Evolutionary conservation across 2,329 filamentous ascomycete genomes (phyloP).

Genomic region (Sarocladium brachiariae): DNA sequence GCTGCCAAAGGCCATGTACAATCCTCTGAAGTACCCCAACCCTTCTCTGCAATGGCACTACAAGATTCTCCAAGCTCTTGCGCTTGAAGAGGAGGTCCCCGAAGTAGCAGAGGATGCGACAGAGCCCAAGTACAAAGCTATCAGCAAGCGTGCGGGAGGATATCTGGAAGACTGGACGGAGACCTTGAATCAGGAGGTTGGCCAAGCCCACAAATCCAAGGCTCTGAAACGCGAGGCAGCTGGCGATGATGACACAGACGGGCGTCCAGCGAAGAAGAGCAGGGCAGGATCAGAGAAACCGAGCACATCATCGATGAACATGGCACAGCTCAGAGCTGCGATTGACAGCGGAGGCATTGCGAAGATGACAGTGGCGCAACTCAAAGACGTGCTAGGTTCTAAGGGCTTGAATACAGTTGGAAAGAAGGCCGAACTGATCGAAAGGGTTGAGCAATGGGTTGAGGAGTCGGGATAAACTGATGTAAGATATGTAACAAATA

Average conservation of each 20-base stretch:
- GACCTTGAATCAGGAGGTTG: conserved; percentile 53
- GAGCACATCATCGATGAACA: conserved; percentile 29
- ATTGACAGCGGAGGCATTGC: conserved; percentile 38
- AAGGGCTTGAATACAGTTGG: conserved; percentile 43
- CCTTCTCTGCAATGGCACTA: conserved; percentile 96
- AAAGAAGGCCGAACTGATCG: conserved; percentile 47
- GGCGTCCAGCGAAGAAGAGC: conserved; percentile 39
- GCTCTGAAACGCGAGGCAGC: conserved; percentile 47
- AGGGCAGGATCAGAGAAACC: conserved; percentile 26
- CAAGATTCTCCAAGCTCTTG: conserved; percentile 82
- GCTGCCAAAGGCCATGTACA: conserved; percentile 77
- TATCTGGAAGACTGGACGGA: conserved; percentile 73
- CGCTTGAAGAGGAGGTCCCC: conserved; percentile 84
- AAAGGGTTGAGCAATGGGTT: conserved; percentile 50
- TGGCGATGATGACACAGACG: conserved; percentile 30
- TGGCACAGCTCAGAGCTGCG: conserved; percentile 38
- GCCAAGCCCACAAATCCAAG: conserved; percentile 28
- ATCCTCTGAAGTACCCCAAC: conserved; percentile 84
- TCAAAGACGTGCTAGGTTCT: conserved; percentile 41
- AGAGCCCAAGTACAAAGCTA: conserved; percentile 75
- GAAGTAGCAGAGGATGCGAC: conserved; percentile 70
- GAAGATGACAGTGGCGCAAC: conserved; percentile 48
- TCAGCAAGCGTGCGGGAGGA: conserved; percentile 78
- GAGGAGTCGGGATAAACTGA: conserved; percentile 27
- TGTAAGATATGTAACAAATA: neutral